A percentile compares a stretch with the other conserved stretches of the same genome.
Conservation (phyloP, 208 protist genomes). For the Wallacemonas rigidus region DNA sequence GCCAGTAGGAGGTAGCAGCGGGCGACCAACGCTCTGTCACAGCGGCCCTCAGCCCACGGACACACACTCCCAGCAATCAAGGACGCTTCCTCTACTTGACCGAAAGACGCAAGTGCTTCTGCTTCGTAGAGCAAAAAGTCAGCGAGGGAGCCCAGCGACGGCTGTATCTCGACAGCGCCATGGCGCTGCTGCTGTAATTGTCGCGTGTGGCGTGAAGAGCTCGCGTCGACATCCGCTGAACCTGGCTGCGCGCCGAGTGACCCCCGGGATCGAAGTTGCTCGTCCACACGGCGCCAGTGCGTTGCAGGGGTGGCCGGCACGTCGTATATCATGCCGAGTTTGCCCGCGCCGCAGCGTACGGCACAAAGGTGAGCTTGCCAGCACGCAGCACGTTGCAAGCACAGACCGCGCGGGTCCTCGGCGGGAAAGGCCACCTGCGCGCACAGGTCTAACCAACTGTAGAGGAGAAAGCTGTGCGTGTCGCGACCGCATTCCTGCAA, state of each 20-base stretch:
- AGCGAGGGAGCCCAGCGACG: slow-evolving; percentile 28
- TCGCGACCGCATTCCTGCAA: slow-evolving; percentile 44
- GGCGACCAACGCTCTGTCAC: slow-evolving; percentile 19
- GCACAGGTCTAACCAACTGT: slow-evolving; percentile 64
- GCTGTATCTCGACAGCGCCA: background rate
- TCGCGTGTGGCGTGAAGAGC: background rate
- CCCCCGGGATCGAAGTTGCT: slow-evolving; percentile 18
- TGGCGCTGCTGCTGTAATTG: background rate
- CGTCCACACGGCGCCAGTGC: slow-evolving; percentile 28
- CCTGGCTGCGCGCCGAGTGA: background rate
- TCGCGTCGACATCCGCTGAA: background rate
- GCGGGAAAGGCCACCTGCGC: slow-evolving; percentile 37
- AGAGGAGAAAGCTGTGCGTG: slow-evolving; percentile 57
- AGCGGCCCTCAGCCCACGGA: slow-evolving; percentile 24
- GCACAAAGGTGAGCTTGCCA: slow-evolving; percentile 30
- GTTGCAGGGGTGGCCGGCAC: slow-evolving; percentile 16
- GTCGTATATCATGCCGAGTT: slow-evolving; percentile 21
- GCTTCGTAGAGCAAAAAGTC: slow-evolving; percentile 48
- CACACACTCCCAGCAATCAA: slow-evolving; percentile 30
- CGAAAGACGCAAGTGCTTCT: slow-evolving; percentile 39
- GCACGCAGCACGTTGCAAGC: slow-evolving; percentile 34
- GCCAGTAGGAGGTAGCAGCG: slow-evolving; percentile 30
- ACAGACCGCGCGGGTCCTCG: slow-evolving; percentile 30
- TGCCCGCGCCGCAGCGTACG: slow-evolving; percentile 33
- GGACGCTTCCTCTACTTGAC: slow-evolving; percentile 43